Evolutionary conservation across 805 yeast genomes (phyloP), one percentile per base, ranked within the genome.

Genomic region (Candida palmyrensis): DNA sequence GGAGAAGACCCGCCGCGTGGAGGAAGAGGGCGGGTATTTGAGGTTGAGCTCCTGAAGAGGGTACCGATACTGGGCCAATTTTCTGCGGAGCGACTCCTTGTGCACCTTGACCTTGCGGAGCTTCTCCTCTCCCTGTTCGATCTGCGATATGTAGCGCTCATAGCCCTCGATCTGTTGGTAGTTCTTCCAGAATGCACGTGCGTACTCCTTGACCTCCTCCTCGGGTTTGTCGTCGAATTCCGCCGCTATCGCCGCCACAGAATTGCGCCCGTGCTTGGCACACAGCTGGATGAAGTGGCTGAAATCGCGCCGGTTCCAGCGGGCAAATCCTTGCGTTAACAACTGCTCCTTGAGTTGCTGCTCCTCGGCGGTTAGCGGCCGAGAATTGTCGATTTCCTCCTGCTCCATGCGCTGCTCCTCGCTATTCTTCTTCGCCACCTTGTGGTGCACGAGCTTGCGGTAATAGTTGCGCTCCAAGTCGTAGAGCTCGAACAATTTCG

Each of bases 281-380:
- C 79, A 73, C 26, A 79, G 62, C 32, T 75, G 75, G 32, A 92
- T 77, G 49, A 88, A 88, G 40, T 83, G 84, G 40, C 78, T 77
- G 52, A 90, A 90, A 47, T 92, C 97, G 36, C 90, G 73, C 54
- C 96, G 74, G 36, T 80, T 77, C 96, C 96, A 89, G 52, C 79
- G 77, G 31, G 77, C 59, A 53, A 73, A 90, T 0, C 97, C 97
- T 44, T 79, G 73, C 1, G 51, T 43, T 33, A 82, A 62, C 32
- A 78, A 56, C 26, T 79, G 72, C 29, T 66, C 71, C 52, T 82
- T 82, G 50, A 75, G 67, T 23, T 59, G 68, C 41, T 76, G 82
- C 49, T 86, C 95, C 39, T 85, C 34, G 26, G 80, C 88, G 0
- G 95, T 86, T 39, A 92, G 63, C 2, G 92, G 85, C 42, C 82